Evolutionary conservation across 2,329 filamentous ascomycete genomes (phyloP).

Genomic region (Epicoccum nigrum): DNA sequence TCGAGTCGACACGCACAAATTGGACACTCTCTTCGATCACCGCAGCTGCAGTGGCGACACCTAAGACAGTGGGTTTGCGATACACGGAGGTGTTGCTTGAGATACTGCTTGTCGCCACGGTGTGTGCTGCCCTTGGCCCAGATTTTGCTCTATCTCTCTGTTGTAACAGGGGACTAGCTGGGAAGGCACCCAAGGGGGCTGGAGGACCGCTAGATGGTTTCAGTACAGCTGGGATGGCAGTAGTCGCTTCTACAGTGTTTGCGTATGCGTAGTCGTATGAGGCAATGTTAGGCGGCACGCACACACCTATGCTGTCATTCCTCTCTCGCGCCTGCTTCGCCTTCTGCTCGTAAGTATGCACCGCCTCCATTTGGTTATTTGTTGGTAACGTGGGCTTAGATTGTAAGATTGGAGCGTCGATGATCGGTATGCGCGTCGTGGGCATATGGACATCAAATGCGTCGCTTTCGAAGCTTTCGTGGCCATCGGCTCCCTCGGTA

Average conservation of each 20-base stretch:
- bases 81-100: constrained; percentile 13
- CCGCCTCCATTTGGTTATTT: constrained; percentile 35
- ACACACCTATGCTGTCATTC: constrained; percentile 32
- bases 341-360: constrained; percentile 37
- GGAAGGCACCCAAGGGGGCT: constrained; percentile 35
- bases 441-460: constrained; percentile 44
- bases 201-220: constrained; percentile 19
- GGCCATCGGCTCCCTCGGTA: constrained; percentile 33
- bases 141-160: constrained; percentile 24
- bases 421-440: constrained; percentile 38
- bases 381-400: constrained; percentile 22
- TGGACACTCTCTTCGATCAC: constrained; percentile 6
- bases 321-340: constrained; percentile 30
- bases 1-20: constrained; percentile 18
- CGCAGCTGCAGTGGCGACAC: constrained; percentile 6
- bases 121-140: background rate
- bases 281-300: constrained; percentile 32
- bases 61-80: constrained; percentile 19
- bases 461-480: constrained; percentile 42
- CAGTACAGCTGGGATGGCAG: constrained; percentile 8
- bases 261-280: constrained; percentile 38
- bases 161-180: constrained; percentile 29
- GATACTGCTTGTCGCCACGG: constrained; percentile 2
- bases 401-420: constrained; percentile 27
- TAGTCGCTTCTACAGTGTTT: background rate